phyloP scores from a whole-genome alignment of 2,329 filamentous ascomycete species.

The Aspergillus awamori region DNA sequence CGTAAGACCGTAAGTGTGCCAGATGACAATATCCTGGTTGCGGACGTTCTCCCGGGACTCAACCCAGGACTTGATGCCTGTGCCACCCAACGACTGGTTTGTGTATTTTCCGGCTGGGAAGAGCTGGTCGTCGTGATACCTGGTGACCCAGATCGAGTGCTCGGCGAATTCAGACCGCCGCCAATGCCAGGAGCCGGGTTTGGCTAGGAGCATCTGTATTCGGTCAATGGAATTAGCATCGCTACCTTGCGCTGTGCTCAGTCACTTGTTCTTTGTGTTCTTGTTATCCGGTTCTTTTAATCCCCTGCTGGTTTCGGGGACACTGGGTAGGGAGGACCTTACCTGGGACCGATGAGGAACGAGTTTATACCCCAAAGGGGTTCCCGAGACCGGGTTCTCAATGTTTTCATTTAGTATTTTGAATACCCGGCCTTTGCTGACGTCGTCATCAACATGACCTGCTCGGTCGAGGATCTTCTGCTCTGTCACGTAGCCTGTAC shows the following conservation, averaged over 20 bases:
- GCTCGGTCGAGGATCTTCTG: constrained; percentile 48
- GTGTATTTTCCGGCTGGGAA: constrained; percentile 56
- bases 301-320: background rate
- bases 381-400: constrained; percentile 55
- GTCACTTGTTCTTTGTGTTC: background rate
- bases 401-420: constrained; percentile 59
- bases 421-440: constrained; percentile 51
- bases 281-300: background rate
- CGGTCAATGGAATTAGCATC: background rate
- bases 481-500: constrained; percentile 52
- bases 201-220: constrained; percentile 55
- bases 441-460: constrained; percentile 47
- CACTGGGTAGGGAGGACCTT: background rate
- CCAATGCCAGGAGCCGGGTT: constrained; percentile 51
- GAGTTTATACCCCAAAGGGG: constrained; percentile 59
- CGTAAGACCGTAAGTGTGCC: constrained; percentile 26
- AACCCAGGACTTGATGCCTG: constrained; percentile 27
- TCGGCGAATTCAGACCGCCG: constrained; percentile 55
- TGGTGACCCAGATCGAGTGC: constrained; percentile 57
- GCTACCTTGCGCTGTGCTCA: too few species aligned
- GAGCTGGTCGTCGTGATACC: constrained; percentile 53
- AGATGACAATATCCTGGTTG: constrained; percentile 38
- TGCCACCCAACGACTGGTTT: constrained; percentile 46
- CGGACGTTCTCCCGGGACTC: constrained; percentile 19
- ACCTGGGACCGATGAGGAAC: constrained; percentile 52